Conservation (phyloP, 768 basidiomycete genomes). For the Boletus bicolor region DNA sequence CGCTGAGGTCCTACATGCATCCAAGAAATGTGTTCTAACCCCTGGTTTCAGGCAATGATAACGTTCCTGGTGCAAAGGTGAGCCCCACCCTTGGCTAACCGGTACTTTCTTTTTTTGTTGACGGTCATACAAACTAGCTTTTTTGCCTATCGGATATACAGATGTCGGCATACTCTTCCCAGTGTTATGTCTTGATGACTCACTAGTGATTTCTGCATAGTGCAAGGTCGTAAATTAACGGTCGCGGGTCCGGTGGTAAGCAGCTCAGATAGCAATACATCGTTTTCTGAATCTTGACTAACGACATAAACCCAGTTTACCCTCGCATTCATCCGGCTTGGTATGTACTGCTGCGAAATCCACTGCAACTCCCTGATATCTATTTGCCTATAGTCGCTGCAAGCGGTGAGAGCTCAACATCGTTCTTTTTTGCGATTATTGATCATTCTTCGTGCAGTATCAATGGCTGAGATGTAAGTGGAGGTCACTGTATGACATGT, state of each 20-base stretch:
- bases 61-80: slow-evolving; percentile 27
- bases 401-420: slow-evolving; percentile 9
- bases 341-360: slow-evolving; percentile 1
- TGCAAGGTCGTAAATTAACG: slow-evolving; percentile 8
- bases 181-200: background rate
- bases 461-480: slow-evolving; percentile 22
- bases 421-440: background rate
- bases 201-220: background rate
- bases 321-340: slow-evolving; percentile 18
- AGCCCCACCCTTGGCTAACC: background rate
- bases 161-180: slow-evolving; percentile 7
- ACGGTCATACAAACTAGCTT: slow-evolving; percentile 12
- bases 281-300: background rate
- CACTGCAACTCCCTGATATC: background rate
- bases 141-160: slow-evolving; percentile 27
- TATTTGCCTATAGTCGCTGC: slow-evolving; percentile 13
- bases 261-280: background rate
- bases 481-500: background rate
- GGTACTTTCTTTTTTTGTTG: background rate
- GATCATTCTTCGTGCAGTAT: slow-evolving; percentile 11
- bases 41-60: slow-evolving; percentile 16
- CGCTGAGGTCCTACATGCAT: background rate
- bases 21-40: background rate
- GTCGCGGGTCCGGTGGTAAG: slow-evolving; percentile 21
- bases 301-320: slow-evolving; percentile 3